Evolutionary conservation across 306 rosid genomes (phyloP).

Genomic region (Gleditsia sinensis): DNA sequence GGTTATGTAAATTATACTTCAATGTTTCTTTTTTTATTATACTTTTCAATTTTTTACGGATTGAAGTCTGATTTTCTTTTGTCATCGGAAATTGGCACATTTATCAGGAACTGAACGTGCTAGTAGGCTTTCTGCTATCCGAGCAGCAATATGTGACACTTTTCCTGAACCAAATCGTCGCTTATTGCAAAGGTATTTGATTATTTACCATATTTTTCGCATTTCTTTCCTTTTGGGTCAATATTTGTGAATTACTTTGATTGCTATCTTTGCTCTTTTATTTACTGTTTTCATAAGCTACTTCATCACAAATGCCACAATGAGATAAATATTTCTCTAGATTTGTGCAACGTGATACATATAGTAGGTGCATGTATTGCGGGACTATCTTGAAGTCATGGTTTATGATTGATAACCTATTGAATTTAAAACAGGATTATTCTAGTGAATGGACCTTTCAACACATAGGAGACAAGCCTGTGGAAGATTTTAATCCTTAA

Average conservation of each 20-base stretch:
- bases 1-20: background rate
- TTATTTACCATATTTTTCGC: background rate
- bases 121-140: constrained; percentile 61
- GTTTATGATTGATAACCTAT: background rate
- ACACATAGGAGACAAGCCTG: background rate
- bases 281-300: constrained; percentile 11
- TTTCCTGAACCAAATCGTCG: constrained; percentile 80
- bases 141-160: constrained; percentile 68
- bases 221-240: constrained; percentile 2
- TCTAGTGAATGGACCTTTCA: background rate
- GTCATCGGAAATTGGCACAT: constrained; percentile 12
- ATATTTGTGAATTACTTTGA: background rate
- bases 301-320: background rate
- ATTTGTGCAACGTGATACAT: background rate
- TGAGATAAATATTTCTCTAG: background rate
- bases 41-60: background rate
- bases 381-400: background rate
- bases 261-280: background rate
- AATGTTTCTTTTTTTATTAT: background rate
- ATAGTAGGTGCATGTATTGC: background rate
- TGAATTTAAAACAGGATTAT: background rate
- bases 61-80: constrained; percentile 20
- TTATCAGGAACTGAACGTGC: constrained; percentile 58
- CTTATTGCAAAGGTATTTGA: constrained; percentile 64
- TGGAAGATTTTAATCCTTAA: background rate